phyloP scores from a whole-genome alignment of 345 rosid species.

The Jatropha curcas region DNA sequence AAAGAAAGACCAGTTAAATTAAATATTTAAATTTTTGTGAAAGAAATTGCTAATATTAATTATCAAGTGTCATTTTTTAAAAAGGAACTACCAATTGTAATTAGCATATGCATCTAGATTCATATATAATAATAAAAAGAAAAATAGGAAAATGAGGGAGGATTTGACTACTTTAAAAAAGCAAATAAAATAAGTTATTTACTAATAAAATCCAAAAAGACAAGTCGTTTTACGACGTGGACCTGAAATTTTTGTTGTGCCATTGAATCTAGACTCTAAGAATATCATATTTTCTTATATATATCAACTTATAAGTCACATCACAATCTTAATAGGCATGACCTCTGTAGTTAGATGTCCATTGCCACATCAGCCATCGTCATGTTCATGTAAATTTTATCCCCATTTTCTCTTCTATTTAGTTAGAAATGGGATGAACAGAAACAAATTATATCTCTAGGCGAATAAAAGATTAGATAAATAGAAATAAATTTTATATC shows the following conservation, averaged over 20 bases:
- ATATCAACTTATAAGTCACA: background rate
- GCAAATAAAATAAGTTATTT: slow-evolving; percentile 1
- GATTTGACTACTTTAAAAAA: background rate
- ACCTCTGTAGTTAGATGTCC: slow-evolving; percentile 11
- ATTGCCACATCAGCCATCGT: slow-evolving; percentile 17
- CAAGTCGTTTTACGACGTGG: slow-evolving; percentile 24
- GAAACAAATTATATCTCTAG: no score
- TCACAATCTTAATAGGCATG: slow-evolving; percentile 11
- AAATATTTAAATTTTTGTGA: no score
- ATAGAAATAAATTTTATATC: no score
- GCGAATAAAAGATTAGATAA: no score
- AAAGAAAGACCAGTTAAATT: no score
- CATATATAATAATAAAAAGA: no score
- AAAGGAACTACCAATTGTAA: no score
- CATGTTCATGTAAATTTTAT: background rate
- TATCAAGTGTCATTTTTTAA: no score
- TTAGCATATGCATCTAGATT: slow-evolving; percentile 4
- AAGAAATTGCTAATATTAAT: no score
- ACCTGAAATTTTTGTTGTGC: slow-evolving; percentile 25
- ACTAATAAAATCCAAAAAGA: background rate
- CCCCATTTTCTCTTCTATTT: background rate
- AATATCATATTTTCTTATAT: background rate
- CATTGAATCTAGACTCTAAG: slow-evolving; percentile 47
- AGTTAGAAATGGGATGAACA: no score
- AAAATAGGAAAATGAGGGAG: background rate